phyloP scores from a whole-genome alignment of 257 asterid genomes.

The Schizonepeta tenuifolia region DNA sequence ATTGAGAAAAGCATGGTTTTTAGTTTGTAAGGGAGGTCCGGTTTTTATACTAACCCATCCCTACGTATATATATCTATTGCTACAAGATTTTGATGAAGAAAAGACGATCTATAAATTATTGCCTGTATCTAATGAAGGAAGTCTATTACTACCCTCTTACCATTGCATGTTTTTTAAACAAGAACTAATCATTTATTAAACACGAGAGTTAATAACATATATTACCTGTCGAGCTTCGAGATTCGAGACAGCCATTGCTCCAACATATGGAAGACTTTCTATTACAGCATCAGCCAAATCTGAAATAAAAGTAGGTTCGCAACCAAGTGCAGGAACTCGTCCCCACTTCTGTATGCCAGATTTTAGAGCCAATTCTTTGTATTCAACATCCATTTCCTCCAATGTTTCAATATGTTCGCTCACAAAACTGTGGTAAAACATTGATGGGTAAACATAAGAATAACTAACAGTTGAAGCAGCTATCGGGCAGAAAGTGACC shows the following conservation, averaged over 20 bases:
- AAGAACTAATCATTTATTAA: constrained; percentile 13
- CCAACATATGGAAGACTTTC: constrained; percentile 99
- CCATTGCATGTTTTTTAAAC: background rate
- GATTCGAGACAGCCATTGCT: constrained; percentile 98
- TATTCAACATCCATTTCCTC: constrained; percentile 99
- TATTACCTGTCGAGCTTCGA: constrained; percentile 96
- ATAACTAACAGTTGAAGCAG: constrained; percentile 30
- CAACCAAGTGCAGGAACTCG: constrained; percentile 98
- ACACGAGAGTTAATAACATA: background rate
- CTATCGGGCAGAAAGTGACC: constrained; percentile 14
- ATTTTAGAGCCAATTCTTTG: constrained; percentile 92
- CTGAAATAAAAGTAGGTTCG: constrained; percentile 89
- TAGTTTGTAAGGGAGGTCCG: too few species aligned
- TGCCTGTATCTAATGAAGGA: constrained; percentile 2
- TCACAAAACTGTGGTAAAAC: constrained; percentile 72
- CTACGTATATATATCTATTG: background rate
- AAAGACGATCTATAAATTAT: constrained; percentile 1
- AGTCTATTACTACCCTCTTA: background rate
- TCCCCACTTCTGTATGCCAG: constrained; percentile 97
- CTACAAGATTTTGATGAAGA: background rate
- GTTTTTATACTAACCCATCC: too few species aligned
- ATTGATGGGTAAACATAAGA: constrained; percentile 24
- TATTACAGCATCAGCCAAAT: constrained; percentile 98
- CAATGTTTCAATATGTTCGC: constrained; percentile 96
- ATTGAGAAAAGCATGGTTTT: too few species aligned